Base-by-base conservation (phyloP, 2,329 filamentous ascomycete genomes). In the Penicillium capsulatum region DNA sequence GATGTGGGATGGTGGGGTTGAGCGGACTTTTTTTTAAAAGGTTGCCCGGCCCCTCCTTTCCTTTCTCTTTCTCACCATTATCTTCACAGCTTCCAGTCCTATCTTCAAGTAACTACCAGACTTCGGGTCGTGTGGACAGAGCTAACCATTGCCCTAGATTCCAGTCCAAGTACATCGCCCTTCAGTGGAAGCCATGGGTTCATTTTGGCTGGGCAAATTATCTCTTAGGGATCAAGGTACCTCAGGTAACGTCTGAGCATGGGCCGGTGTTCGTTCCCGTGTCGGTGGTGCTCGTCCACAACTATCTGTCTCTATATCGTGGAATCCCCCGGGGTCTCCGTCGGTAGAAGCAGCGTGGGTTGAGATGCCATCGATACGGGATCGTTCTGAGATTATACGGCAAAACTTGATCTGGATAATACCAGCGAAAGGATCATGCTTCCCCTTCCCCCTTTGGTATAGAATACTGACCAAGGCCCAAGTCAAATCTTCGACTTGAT, bases 381-480 rank as follows among this genome's bases (percentile, higher is more conserved):
- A 58, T 66, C 61, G 65, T 66, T 67, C 67, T 70, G 67, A 91
- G 85, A 92, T 81, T 81, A 92, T 84, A 92, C 86, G 86, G 87
- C 74, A 75, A 72, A 88, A 91, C 86, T 91, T 91, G 86, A 91
- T 90, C 86, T 87, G 85, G 87, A 90, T 91, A 91, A 92, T 92
- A 87, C 87, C 85, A 89, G 89, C 89, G 89, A 89, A 92, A 94
- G 89, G 84, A 94, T 92, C 88, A 94, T 94, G 87, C 86, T 78
- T 78, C 77, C 72, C 72, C 50, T 69, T 63, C 56, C 59, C 50
- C 57, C 59, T 55, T 50, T 44, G 39, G 53, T 48, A 58, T 56
- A 68, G 54, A 49, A 65, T 59, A 60, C 60, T 70, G 59, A 60
- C 58, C 47, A 52, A 58, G 55, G 49, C 26, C 13, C 35, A 51